Conservation (phyloP, 2,329 filamentous ascomycete genomes). For the Scorias spongiosa region DNA sequence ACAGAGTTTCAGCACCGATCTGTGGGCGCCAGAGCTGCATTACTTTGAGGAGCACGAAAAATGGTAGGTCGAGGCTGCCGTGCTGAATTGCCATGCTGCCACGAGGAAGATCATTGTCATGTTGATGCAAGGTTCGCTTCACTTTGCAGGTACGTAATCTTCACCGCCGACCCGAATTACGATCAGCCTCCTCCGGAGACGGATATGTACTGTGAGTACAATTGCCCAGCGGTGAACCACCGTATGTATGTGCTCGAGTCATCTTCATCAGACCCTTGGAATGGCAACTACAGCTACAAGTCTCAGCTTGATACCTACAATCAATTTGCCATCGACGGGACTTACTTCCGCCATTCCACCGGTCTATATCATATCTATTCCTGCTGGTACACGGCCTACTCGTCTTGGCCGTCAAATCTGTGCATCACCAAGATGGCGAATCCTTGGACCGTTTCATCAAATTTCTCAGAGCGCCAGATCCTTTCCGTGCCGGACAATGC, state of each 20-base stretch:
- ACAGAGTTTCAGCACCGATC: slow-evolving; percentile 30
- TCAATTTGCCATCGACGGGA: slow-evolving; percentile 40
- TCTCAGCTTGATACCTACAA: slow-evolving; percentile 34
- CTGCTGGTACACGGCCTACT: slow-evolving; percentile 29
- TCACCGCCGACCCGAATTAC: slow-evolving; percentile 34
- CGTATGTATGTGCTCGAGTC: slow-evolving; percentile 37
- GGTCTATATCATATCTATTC: slow-evolving; percentile 28
- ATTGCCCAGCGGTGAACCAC: slow-evolving; percentile 36
- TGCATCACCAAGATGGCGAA: slow-evolving; percentile 36
- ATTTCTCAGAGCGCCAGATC: slow-evolving; percentile 31
- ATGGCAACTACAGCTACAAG: slow-evolving; percentile 29
- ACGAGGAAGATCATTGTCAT: too few species aligned
- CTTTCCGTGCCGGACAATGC: slow-evolving; percentile 32
- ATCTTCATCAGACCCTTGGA: slow-evolving; percentile 29
- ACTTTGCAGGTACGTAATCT: slow-evolving; percentile 35
- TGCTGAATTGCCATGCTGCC: not conserved
- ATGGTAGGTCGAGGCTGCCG: not conserved
- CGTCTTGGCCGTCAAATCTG: slow-evolving; percentile 36
- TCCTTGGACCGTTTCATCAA: slow-evolving; percentile 32
- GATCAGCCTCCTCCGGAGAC: slow-evolving; percentile 32
- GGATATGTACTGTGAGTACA: slow-evolving; percentile 34
- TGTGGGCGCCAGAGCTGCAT: slow-evolving; percentile 39
- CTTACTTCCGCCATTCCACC: slow-evolving; percentile 32
- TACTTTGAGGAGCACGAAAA: slow-evolving; percentile 20
- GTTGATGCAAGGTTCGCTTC: not conserved